A percentile compares a stretch with the other conserved stretches of the same genome.
These are phyloP conservation scores for Metschnikowia drakensbergensis DNA, from an alignment of 805 yeast genomes.

Conservation along the genomic window DNA sequence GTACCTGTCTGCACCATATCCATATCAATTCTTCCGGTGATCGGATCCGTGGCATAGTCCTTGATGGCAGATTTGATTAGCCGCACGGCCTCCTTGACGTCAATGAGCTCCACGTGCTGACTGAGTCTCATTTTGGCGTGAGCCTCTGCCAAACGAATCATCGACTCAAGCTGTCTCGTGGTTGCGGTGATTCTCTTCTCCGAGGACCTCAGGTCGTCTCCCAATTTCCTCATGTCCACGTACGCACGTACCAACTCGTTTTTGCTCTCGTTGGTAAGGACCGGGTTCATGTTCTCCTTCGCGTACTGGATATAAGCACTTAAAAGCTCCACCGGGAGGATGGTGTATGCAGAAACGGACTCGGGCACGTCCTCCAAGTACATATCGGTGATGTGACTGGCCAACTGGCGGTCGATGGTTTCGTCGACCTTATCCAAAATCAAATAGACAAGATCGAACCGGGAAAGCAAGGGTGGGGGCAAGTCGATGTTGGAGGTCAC, in stretches of 20 bases:
- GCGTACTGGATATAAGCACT: constrained; percentile 91
- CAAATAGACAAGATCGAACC: constrained; percentile 91
- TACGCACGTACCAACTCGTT: constrained; percentile 80
- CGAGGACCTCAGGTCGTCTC: constrained; percentile 82
- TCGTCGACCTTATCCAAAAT: constrained; percentile 92
- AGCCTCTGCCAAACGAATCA: constrained; percentile 93
- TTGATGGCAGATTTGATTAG: constrained; percentile 90
- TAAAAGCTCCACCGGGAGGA: constrained; percentile 81
- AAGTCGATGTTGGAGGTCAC: constrained; percentile 93
- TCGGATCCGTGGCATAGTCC: constrained; percentile 97
- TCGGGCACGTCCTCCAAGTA: constrained; percentile 85
- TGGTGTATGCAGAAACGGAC: constrained; percentile 61
- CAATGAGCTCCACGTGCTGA: constrained; percentile 63
- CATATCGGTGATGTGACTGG: constrained; percentile 86
- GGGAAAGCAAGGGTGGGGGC: constrained; percentile 92
- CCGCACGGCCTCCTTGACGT: constrained; percentile 91
- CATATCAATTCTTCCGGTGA: constrained; percentile 96
- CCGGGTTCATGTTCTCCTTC: constrained; percentile 81
- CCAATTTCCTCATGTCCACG: constrained; percentile 90
- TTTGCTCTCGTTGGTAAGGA: constrained; percentile 74
- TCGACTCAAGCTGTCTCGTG: constrained; percentile 91
- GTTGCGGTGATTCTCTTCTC: constrained; percentile 97
- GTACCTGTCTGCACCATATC: constrained; percentile 96
- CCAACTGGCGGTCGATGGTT: constrained; percentile 75
- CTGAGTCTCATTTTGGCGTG: constrained; percentile 95